Evolutionary conservation across 768 basidiomycete species (phyloP).

Genomic region (Phlebiopsis flavidoalba): DNA sequence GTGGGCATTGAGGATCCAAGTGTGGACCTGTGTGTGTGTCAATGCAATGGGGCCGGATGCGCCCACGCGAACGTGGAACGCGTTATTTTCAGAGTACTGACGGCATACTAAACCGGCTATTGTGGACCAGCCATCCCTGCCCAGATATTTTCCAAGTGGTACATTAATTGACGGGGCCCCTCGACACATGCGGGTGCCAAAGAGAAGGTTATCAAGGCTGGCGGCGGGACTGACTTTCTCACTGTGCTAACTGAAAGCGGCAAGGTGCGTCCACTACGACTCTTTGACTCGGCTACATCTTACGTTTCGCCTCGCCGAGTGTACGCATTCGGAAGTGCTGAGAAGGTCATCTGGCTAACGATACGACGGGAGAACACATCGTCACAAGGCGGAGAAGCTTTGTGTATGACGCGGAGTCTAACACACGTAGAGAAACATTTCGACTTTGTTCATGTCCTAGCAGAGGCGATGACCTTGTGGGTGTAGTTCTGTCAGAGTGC

Average conservation of each 20-base stretch:
- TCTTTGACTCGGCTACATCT: not conserved
- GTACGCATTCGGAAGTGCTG: slow-evolving; percentile 86
- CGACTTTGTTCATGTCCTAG: not conserved
- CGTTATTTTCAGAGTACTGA: not conserved
- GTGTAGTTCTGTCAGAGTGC: slow-evolving; percentile 64
- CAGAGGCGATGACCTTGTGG: not conserved
- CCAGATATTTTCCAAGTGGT: slow-evolving; percentile 66
- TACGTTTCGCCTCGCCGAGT: slow-evolving; percentile 39
- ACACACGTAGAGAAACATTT: slow-evolving; percentile 46
- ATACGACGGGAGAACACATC: slow-evolving; percentile 89
- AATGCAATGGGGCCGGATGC: slow-evolving; percentile 81
- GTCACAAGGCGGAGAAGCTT: slow-evolving; percentile 74
- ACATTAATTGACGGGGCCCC: slow-evolving; percentile 55
- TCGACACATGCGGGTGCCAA: slow-evolving; percentile 48
- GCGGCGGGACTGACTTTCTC: slow-evolving; percentile 85
- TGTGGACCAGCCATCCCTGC: slow-evolving; percentile 65
- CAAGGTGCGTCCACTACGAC: slow-evolving; percentile 42
- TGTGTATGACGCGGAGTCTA: slow-evolving; percentile 70
- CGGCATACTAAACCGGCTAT: slow-evolving; percentile 28
- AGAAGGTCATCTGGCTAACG: slow-evolving; percentile 91
- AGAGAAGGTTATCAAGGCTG: slow-evolving; percentile 65
- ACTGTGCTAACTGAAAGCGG: slow-evolving; percentile 77
- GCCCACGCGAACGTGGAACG: not conserved
- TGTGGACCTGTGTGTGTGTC: slow-evolving; percentile 82
- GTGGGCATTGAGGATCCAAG: slow-evolving; percentile 75